These are phyloP conservation scores for Fusarium duplospermum DNA, from an alignment of 2,329 filamentous ascomycete genomes.

Conservation along the genomic window DNA sequence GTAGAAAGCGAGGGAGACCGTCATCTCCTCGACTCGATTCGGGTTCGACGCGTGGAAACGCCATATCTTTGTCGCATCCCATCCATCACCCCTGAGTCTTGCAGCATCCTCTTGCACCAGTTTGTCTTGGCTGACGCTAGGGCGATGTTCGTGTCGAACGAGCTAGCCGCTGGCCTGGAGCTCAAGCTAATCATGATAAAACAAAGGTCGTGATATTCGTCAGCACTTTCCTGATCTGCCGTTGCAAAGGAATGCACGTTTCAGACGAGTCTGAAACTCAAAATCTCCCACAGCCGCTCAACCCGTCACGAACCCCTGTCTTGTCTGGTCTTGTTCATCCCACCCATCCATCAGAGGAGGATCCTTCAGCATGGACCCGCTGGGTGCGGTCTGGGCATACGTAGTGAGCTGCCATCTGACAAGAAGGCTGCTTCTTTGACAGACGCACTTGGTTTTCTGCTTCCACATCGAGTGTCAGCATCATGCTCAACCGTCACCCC, in stretches of 20 bases:
- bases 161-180: slow-evolving; percentile 12
- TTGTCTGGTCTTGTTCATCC: neutral
- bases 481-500: neutral
- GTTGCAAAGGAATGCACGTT: slow-evolving; percentile 19
- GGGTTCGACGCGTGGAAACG: neutral
- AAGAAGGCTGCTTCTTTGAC: neutral
- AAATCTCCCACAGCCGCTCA: slow-evolving; percentile 5
- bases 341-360: neutral
- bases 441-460: neutral
- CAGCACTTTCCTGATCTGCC: slow-evolving; percentile 11
- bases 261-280: slow-evolving; percentile 34
- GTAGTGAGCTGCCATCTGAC: neutral
- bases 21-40: neutral
- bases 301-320: slow-evolving; percentile 20
- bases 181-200: slow-evolving; percentile 15
- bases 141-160: neutral
- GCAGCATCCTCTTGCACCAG: slow-evolving; percentile 9
- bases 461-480: neutral
- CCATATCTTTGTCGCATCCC: neutral
- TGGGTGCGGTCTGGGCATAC: neutral
- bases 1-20: neutral
- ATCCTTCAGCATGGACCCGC: neutral
- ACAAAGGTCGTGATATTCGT: slow-evolving; percentile 17
- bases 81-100: slow-evolving; percentile 23
- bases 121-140: neutral